phyloP scores from a whole-genome alignment of 2,329 filamentous ascomycete genomes.

The Scedosporium apiospermum region DNA sequence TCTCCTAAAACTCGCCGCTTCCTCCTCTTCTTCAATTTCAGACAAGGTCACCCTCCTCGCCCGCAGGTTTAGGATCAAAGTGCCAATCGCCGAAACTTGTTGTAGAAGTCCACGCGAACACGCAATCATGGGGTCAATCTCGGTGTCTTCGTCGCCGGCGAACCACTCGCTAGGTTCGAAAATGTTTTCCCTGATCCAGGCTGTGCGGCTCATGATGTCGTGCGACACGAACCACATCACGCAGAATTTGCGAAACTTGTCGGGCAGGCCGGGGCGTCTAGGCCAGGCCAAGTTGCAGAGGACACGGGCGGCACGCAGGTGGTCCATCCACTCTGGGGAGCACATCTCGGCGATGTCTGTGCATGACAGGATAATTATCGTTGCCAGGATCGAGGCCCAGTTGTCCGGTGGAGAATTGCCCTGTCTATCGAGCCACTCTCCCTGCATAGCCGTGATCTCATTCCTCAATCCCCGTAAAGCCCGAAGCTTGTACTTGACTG shows the following conservation, averaged over 20 bases:
- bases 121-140: background rate
- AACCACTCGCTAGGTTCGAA: conserved; percentile 3
- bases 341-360: background rate
- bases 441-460: background rate
- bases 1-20: no score
- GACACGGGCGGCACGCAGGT: background rate
- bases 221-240: background rate
- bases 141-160: background rate
- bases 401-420: background rate
- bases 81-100: background rate
- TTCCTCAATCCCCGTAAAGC: background rate
- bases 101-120: background rate
- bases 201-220: conserved; percentile 2
- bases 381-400: background rate
- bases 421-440: background rate
- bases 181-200: background rate
- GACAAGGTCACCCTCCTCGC: background rate
- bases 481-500: background rate
- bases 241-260: background rate
- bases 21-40: background rate
- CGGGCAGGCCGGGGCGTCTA: background rate
- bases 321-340: background rate
- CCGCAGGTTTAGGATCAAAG: background rate
- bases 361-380: background rate
- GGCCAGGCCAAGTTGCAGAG: background rate